phyloP scores from a whole-genome alignment of 106 monocot genomes.

The Allium sativum region DNA sequence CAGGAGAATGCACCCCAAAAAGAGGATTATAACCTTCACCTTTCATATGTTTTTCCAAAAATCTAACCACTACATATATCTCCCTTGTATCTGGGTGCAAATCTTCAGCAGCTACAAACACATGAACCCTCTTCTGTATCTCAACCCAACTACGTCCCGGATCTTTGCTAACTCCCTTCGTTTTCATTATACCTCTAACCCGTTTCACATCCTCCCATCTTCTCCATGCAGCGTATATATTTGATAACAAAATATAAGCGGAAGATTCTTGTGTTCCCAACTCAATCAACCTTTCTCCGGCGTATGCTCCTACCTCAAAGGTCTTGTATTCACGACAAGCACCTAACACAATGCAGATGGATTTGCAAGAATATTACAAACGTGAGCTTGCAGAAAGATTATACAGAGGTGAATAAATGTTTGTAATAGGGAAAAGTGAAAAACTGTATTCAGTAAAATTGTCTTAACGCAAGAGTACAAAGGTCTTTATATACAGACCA shows the following conservation, averaged over 20 bases:
- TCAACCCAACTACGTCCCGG: conserved; percentile 68
- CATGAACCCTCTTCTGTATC: conserved; percentile 35
- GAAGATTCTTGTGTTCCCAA: conserved; percentile 32
- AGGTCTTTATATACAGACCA: too few relatives aligned
- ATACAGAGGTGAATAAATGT: too few relatives aligned
- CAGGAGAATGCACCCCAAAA: too few relatives aligned
- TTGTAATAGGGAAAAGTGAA: too few relatives aligned
- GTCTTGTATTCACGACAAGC: conserved; percentile 49
- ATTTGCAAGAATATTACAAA: too few relatives aligned
- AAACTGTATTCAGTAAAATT: too few relatives aligned
- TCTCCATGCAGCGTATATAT: conserved; percentile 50
- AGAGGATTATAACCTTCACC: too few relatives aligned
- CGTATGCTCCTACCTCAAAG: conserved; percentile 42
- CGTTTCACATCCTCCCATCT: conserved; percentile 61
- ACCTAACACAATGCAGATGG: conserved; percentile 66
- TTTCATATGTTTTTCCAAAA: conserved; percentile 4
- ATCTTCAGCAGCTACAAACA: conserved; percentile 54
- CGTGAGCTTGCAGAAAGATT: too few relatives aligned
- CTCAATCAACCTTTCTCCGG: conserved; percentile 40
- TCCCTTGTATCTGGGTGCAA: conserved; percentile 10
- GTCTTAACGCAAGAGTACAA: too few relatives aligned
- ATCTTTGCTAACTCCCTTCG: conserved; percentile 34
- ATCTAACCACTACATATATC: conserved; percentile 4
- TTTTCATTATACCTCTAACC: conserved; percentile 38
- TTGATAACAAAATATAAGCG: conserved; percentile 62